Percentiles rank a stretch among this genome's conserved stretches.
Conservation (phyloP, 495 filamentous ascomycete genomes). For the Neurospora africana region DNA sequence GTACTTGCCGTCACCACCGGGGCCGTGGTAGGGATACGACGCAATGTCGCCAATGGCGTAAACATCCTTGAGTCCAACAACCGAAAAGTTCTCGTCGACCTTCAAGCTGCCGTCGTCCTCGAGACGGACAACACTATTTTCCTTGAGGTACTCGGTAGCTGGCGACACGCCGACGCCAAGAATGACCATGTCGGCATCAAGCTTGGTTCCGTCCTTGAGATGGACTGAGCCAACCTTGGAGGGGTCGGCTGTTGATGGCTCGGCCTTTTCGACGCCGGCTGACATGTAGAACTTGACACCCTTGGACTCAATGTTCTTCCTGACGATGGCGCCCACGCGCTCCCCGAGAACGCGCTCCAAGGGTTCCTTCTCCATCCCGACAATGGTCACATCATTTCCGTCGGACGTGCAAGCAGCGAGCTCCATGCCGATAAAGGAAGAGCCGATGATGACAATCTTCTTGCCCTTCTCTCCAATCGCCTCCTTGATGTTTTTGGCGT, state of each 20-base stretch:
- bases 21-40: slow-evolving; percentile 87
- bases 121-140: slow-evolving; percentile 54
- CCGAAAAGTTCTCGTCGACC: slow-evolving; percentile 66
- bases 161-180: slow-evolving; percentile 83
- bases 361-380: slow-evolving; percentile 86
- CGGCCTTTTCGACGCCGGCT: slow-evolving; percentile 71
- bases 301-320: slow-evolving; percentile 63
- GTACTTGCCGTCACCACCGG: slow-evolving; percentile 59
- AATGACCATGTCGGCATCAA: slow-evolving; percentile 83
- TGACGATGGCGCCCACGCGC: slow-evolving; percentile 71
- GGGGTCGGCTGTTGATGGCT: slow-evolving; percentile 50
- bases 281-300: slow-evolving; percentile 80
- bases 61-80: slow-evolving; percentile 64
- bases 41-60: slow-evolving; percentile 96
- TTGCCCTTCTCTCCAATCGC: slow-evolving; percentile 69
- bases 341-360: slow-evolving; percentile 81
- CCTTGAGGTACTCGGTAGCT: slow-evolving; percentile 73
- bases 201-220: slow-evolving; percentile 75
- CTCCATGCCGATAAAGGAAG: slow-evolving; percentile 95
- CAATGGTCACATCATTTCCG: slow-evolving; percentile 70
- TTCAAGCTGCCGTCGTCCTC: slow-evolving; percentile 72
- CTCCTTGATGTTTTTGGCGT: slow-evolving; percentile 62
- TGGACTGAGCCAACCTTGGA: slow-evolving; percentile 67
- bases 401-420: slow-evolving; percentile 67
- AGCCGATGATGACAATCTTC: slow-evolving; percentile 85